phyloP scores from a whole-genome alignment of 108 stramenopile species.

The Phaeodactylum tricornutum region DNA sequence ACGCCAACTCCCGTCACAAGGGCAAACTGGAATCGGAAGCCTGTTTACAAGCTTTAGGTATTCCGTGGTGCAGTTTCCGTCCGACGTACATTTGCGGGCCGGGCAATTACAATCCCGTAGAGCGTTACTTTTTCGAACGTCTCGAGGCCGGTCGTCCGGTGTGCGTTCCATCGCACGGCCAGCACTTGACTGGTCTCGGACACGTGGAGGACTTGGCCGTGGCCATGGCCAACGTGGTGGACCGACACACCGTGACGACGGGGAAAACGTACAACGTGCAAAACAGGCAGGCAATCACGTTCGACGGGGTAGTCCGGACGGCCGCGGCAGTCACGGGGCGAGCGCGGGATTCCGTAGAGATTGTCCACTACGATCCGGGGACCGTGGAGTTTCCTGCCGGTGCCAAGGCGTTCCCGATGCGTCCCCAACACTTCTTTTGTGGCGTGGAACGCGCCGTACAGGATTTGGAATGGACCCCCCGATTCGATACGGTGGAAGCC shows the following conservation, averaged over 20 bases:
- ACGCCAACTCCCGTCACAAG: constrained; percentile 22
- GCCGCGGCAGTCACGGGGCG: constrained; percentile 17
- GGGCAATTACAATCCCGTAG: constrained; percentile 27
- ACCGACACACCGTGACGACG: constrained; percentile 11
- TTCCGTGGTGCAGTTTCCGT: constrained; percentile 27
- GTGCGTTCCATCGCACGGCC: constrained; percentile 23
- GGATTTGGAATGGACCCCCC: constrained; percentile 22
- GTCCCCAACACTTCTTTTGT: constrained; percentile 25
- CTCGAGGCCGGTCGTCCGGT: constrained; percentile 17
- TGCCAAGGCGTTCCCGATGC: constrained; percentile 28
- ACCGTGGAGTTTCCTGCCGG: constrained; percentile 16
- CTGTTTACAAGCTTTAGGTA: constrained; percentile 8
- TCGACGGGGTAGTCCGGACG: constrained; percentile 22
- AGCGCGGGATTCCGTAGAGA: constrained; percentile 10
- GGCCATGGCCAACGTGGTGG: constrained; percentile 24
- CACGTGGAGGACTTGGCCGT: constrained; percentile 26
- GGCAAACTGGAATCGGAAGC: constrained; percentile 23
- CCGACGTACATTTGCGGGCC: constrained; percentile 30
- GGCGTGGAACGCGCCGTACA: constrained; percentile 17
- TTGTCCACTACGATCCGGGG: constrained; percentile 23
- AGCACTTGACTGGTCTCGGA: constrained; percentile 24
- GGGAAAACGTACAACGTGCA: constrained; percentile 28
- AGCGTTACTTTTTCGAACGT: constrained; percentile 26
- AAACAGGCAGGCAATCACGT: constrained; percentile 22
- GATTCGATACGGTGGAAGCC: constrained; percentile 14